Percentiles rank a stretch among this genome's conserved stretches.
These are phyloP conservation scores for Citrus australasica DNA, from an alignment of 345 rosid species.

Conservation along the genomic window DNA sequence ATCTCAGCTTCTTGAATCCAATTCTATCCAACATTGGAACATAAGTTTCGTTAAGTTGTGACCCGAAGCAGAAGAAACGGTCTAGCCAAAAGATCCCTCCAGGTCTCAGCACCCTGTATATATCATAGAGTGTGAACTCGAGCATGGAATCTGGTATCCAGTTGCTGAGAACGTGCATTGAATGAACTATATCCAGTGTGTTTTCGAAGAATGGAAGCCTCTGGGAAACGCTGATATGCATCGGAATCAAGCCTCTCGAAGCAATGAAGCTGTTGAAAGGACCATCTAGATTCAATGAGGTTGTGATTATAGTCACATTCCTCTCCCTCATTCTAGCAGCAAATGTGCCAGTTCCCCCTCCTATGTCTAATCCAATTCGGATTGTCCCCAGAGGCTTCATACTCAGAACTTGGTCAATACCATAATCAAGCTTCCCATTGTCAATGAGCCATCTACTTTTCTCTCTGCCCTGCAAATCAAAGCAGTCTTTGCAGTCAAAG, in stretches of 20 bases:
- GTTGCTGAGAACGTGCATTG: slow-evolving; percentile 46
- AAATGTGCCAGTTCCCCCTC: slow-evolving; percentile 46
- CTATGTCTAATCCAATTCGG: slow-evolving; percentile 49
- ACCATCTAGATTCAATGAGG: slow-evolving; percentile 46
- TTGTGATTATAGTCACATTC: slow-evolving; percentile 44
- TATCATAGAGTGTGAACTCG: slow-evolving; percentile 43
- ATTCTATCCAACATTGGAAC: slow-evolving; percentile 29
- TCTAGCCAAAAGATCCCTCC: slow-evolving; percentile 60
- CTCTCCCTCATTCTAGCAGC: slow-evolving; percentile 61
- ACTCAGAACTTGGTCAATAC: slow-evolving; percentile 37
- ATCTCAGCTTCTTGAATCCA: slow-evolving; percentile 45
- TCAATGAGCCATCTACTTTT: slow-evolving; percentile 36
- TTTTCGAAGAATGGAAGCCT: slow-evolving; percentile 58
- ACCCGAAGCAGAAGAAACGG: slow-evolving; percentile 44
- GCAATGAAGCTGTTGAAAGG: slow-evolving; percentile 57
- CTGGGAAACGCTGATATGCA: slow-evolving; percentile 42
- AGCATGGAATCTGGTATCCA: slow-evolving; percentile 48
- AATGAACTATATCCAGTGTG: slow-evolving; percentile 52
- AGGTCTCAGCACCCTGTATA: slow-evolving; percentile 49
- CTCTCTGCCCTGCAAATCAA: slow-evolving; percentile 41
- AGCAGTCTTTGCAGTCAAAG: slow-evolving; percentile 50
- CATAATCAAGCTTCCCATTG: slow-evolving; percentile 35
- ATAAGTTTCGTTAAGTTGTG: slow-evolving; percentile 46
- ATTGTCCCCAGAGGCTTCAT: slow-evolving; percentile 25
- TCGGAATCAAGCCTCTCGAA: slow-evolving; percentile 41